Evolutionary conservation across 2,329 filamentous ascomycete genomes (phyloP).

Genomic region (Helicocarpus griseus): DNA sequence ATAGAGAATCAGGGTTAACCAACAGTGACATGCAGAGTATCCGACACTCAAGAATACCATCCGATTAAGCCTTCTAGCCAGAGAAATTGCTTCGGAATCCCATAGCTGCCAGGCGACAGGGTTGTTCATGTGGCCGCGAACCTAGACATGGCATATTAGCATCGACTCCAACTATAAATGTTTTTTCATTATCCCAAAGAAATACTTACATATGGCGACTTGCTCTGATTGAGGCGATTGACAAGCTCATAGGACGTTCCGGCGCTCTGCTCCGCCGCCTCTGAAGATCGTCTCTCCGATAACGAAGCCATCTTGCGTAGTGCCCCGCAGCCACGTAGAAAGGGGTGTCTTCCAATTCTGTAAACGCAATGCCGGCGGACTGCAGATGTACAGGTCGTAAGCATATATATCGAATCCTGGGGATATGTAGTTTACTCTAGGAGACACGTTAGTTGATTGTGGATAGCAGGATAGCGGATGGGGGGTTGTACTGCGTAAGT

Average conservation of each 20-base stretch:
- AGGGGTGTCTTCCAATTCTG: background rate
- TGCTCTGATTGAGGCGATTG: constrained; percentile 52
- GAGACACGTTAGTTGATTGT: background rate
- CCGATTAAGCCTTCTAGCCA: constrained; percentile 73
- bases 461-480: no score
- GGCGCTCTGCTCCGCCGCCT: constrained; percentile 19
- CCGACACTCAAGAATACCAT: constrained; percentile 90
- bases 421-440: background rate
- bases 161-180: no score
- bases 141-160: constrained; percentile 28
- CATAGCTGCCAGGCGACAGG: constrained; percentile 88
- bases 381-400: background rate
- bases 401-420: background rate
- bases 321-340: background rate
- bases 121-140: constrained; percentile 67
- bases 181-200: background rate
- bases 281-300: constrained; percentile 19
- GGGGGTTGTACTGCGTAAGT: background rate
- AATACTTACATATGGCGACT: constrained; percentile 54
- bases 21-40: constrained; percentile 92
- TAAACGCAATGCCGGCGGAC: background rate
- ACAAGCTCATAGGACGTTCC: constrained; percentile 28
- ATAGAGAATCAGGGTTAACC: constrained; percentile 24
- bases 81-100: constrained; percentile 62
- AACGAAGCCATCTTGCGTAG: constrained; percentile 18